Evolutionary conservation across 495 filamentous ascomycete species (phyloP).

Genomic region (Podospora pseudopauciseta): DNA sequence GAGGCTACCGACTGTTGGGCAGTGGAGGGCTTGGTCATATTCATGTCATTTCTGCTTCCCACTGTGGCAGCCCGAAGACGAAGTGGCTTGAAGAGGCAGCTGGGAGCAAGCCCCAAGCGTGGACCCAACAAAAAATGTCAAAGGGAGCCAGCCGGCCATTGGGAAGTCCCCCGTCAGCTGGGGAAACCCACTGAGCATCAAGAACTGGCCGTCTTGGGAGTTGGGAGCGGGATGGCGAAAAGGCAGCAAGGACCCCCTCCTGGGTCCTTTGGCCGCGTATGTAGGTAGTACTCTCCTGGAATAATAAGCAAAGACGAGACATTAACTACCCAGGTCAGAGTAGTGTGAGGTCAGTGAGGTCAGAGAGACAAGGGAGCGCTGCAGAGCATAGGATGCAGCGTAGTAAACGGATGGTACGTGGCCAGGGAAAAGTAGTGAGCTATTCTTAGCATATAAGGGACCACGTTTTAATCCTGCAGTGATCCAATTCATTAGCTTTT

Average conservation of each 20-base stretch:
- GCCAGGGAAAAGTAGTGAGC: constrained; percentile 25
- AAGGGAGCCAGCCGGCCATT: background rate
- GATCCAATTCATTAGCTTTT: constrained; percentile 36
- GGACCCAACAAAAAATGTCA: constrained; percentile 4
- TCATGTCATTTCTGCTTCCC: constrained; percentile 29
- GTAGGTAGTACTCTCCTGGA: constrained; percentile 18
- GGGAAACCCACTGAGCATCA: constrained; percentile 22
- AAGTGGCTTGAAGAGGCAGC: constrained; percentile 26
- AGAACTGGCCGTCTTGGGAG: constrained; percentile 15
- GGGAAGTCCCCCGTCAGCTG: constrained; percentile 21
- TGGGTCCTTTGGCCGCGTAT: constrained; percentile 30
- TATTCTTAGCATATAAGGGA: constrained; percentile 42
- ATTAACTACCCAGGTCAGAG: background rate
- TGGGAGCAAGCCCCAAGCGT: constrained; percentile 13
- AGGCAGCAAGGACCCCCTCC: constrained; percentile 7
- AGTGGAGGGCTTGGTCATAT: constrained; percentile 31
- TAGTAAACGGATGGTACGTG: constrained; percentile 27
- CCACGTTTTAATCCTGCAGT: constrained; percentile 39
- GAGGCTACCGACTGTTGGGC: constrained; percentile 21
- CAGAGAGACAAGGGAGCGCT: constrained; percentile 23
- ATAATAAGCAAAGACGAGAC: constrained; percentile 12
- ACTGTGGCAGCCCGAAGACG: constrained; percentile 2
- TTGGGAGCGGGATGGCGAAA: constrained; percentile 16
- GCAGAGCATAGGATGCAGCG: constrained; percentile 11
- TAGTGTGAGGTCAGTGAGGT: constrained; percentile 20